Evolutionary conservation across 352 stramenopile species (phyloP).

Genomic region (Peronospora belbahrii): DNA sequence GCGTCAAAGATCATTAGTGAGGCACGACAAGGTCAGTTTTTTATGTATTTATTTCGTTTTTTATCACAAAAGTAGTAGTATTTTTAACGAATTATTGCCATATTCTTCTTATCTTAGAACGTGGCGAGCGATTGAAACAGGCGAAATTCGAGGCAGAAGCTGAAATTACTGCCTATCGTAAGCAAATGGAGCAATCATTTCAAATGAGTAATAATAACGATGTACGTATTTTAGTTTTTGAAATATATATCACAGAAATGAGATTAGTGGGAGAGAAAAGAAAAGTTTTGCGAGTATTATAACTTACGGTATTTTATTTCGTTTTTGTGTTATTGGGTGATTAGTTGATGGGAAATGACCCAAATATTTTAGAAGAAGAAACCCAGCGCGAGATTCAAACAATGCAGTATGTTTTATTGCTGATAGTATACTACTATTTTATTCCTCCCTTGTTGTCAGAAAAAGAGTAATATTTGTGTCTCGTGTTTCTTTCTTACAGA

Average conservation of each 20-base stretch:
- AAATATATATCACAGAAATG: background rate
- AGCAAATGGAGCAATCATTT: conserved; percentile 81
- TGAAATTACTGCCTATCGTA: conserved; percentile 77
- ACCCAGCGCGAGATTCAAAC: conserved; percentile 74
- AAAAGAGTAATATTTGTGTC: background rate
- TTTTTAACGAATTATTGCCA: too few species aligned
- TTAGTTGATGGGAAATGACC: conserved; percentile 76
- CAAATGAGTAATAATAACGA: conserved; percentile 83
- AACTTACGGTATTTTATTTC: conserved; percentile 1
- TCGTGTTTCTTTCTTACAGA: conserved; percentile 22
- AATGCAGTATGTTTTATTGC: conserved; percentile 44
- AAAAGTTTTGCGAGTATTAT: background rate
- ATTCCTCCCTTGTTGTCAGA: background rate
- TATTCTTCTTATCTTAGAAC: too few species aligned
- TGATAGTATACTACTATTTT: conserved; percentile 1
- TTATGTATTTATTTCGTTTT: too few species aligned
- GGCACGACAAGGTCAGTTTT: conserved; percentile 52
- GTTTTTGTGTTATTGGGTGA: conserved; percentile 4
- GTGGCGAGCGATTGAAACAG: conserved; percentile 81
- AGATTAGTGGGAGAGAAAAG: conserved; percentile 5
- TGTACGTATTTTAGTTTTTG: conserved; percentile 27
- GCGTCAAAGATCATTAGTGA: conserved; percentile 88
- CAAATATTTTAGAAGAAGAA: conserved; percentile 68
- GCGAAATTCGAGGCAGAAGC: conserved; percentile 83
- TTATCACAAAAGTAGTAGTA: too few species aligned